Evolutionary conservation across 441 rosid genomes (phyloP).

Genomic region (Gossypium schwendimanii): DNA sequence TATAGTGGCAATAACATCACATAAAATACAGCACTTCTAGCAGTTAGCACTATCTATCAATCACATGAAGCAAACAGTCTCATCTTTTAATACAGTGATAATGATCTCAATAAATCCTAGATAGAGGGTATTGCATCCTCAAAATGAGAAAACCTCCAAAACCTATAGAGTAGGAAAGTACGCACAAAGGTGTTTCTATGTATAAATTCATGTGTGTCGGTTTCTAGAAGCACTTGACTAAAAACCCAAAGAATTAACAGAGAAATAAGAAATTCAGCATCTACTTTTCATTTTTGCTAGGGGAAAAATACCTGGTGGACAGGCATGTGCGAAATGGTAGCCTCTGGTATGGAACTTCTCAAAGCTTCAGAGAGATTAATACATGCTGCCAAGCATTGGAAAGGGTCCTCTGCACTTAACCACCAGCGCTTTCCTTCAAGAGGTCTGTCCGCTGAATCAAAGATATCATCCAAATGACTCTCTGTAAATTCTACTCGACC

Average conservation of each 20-base stretch:
- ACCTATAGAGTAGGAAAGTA: not conserved
- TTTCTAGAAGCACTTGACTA: not conserved
- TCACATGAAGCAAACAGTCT: not conserved
- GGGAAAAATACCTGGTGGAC: slow-evolving; percentile 71
- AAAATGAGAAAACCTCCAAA: not conserved
- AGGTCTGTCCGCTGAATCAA: slow-evolving; percentile 89
- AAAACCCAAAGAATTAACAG: not conserved
- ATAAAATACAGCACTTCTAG: not conserved
- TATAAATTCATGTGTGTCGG: not conserved
- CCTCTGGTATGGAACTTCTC: slow-evolving; percentile 75
- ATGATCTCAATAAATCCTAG: not conserved
- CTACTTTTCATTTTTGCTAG: not conserved
- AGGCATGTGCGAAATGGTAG: slow-evolving; percentile 67
- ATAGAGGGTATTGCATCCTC: not conserved
- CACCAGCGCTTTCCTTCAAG: slow-evolving; percentile 94
- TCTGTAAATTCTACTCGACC: slow-evolving; percentile 79
- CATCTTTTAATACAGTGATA: not conserved
- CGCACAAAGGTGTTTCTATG: not conserved
- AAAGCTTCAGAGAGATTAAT: slow-evolving; percentile 82
- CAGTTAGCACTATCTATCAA: not conserved
- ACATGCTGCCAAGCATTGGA: slow-evolving; percentile 91
- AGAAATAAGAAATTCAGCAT: not conserved
- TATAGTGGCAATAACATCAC: slow-evolving; percentile 2
- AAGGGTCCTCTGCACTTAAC: slow-evolving; percentile 95
- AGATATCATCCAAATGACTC: slow-evolving; percentile 76